Conservation (phyloP, 2,329 filamentous ascomycete species). For the Fusarium subtropicale region DNA sequence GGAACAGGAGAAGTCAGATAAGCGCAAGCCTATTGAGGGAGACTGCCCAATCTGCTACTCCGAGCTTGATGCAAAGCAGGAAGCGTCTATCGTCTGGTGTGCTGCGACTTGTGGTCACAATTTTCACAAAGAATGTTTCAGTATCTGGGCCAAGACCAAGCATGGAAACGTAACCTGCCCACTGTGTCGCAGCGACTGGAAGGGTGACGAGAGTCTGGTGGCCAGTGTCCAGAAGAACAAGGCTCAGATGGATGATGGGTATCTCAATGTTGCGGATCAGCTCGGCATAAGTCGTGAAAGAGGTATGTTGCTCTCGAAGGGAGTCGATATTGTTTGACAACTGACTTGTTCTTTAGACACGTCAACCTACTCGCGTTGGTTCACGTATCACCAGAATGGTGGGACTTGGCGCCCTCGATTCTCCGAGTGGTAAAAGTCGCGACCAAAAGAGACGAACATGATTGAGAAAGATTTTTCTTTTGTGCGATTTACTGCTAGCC, state of each 20-base stretch:
- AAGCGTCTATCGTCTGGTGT: constrained; percentile 62
- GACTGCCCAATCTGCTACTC: constrained; percentile 70
- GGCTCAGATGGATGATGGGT: constrained; percentile 62
- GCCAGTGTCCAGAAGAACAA: constrained; percentile 59
- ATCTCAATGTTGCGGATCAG: constrained; percentile 70
- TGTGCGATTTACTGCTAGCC: background rate
- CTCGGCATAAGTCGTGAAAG: constrained; percentile 67
- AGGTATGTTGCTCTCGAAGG: constrained; percentile 54
- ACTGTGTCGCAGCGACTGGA: constrained; percentile 70
- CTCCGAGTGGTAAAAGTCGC: background rate
- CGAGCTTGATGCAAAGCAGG: constrained; percentile 54
- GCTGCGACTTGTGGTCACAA: constrained; percentile 66
- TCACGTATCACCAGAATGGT: constrained; percentile 10
- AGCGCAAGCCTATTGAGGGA: constrained; percentile 63
- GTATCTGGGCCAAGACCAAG: constrained; percentile 65
- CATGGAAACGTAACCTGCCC: constrained; percentile 64
- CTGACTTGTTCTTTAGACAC: constrained; percentile 24
- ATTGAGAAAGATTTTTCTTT: background rate
- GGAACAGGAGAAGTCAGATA: constrained; percentile 47
- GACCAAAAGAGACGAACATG: background rate
- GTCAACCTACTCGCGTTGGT: constrained; percentile 33
- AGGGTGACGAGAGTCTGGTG: constrained; percentile 57
- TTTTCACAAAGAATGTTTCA: constrained; percentile 65
- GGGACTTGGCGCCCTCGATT: background rate
- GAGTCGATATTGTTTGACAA: background rate